Base-by-base conservation (phyloP, 2,329 filamentous ascomycete genomes). In the Sarocladiaceae sp. region DNA sequence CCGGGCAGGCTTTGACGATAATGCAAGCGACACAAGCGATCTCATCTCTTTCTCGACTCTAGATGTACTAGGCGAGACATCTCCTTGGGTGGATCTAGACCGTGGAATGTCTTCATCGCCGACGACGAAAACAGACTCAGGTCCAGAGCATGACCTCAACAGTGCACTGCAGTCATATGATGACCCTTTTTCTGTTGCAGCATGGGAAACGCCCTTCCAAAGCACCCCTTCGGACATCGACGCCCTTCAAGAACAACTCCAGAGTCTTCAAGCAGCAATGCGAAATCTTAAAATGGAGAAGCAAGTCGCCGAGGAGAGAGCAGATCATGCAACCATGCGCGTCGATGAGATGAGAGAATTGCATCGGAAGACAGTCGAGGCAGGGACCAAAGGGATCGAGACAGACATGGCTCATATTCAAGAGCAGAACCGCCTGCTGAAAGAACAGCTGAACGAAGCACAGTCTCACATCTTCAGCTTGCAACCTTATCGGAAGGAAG, bases 391-490 rank as follows among this genome's bases (percentile, higher is more conserved):
- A 39, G 58, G 61, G 52, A 58, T 54, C 11, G 57, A 61, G 48
- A 23, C 57, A 58, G 15, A 44, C 62, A n/a, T 51, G 58, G 35
- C 55, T 55, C 25, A 53, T 67, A 7, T 54, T 4, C 54, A 55
- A 20, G 52, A 57, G 2, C 63, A 71, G 55, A 68, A 66, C 33
- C 52, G 50, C 4, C 50, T 53, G 0, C 52, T 71, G 7, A 60
- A 60, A 50, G 61, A 64, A 22, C 63, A 65, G 28, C 59, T 71
- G 6, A 62, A 62, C 26, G 67, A 71, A 31, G 63, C 65, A 1
- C 64, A 69, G 40, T 68, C 66, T 6, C 70, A 72, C 51, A 72
- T 72, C 46, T 71, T 73, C 52, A 69, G 65, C 13, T 63, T 73
- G 3, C 69, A 71, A 51, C 69, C 71, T 6, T 73, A 71, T 52